Evolutionary conservation across 352 stramenopile genomes (phyloP), one percentile per base, ranked within the genome.

Genomic region (Globisporangium echinulatum): DNA sequence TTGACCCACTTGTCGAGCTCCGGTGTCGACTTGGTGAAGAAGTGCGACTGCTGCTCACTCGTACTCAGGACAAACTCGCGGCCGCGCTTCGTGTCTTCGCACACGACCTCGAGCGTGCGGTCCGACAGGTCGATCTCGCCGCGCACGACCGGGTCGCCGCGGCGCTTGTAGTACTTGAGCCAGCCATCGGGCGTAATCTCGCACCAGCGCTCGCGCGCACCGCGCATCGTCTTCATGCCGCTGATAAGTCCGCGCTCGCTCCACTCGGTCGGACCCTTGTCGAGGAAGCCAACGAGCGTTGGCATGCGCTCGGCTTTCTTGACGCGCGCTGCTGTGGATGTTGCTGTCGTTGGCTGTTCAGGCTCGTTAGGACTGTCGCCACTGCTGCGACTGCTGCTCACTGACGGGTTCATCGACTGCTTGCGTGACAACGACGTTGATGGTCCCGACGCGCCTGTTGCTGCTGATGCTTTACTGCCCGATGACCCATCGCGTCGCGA

Each of bases 201-300:
- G 59, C 85, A 95, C 85, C 85, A 95, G 9, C 85, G 83, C 69
- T 93, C 85, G 53, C 85, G 83, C 2, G 83, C 71, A 19, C 85
- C 85, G 42, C 85, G 83, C 85, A 93, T 95, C 2, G 82, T 81
- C 66, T 92, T 92, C 79, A 93, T 93, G 63, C 82, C 85, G 50
- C 77, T 79, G 57, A 93, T 87, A 17, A 95, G 61, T 0, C 82
- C 82, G 38, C 74, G 73, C 44, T 87, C 74, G 40, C 81, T 89
- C 82, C 83, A 95, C 47, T 95, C 83, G 7, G 83, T 93, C n/a
- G 85, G 85, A 1, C 85, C 85, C 67, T 95, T 95, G 36, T 92
- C 85, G 56, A 95, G 66, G 63, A 91, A 93, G 0, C 84, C 84
- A 49, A 56, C 77, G 7, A 90, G 61, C 58, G 83, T 90, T 39